Conservation (phyloP, 2,329 filamentous ascomycete species). For the Dryadomyces quercus-mongolicae region DNA sequence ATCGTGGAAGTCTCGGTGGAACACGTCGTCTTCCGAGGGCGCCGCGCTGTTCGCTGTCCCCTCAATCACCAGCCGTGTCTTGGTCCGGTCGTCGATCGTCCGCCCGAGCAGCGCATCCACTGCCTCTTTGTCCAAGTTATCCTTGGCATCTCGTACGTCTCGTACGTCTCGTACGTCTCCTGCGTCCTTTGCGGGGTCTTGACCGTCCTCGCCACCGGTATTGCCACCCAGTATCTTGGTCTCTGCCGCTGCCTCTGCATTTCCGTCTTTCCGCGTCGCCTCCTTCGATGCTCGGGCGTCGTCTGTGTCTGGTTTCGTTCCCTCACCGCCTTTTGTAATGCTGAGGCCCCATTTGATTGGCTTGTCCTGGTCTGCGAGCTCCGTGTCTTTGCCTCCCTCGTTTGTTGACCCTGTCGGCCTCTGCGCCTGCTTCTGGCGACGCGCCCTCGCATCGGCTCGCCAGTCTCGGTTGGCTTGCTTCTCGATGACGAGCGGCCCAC, state of each 20-base stretch:
- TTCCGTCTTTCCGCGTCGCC: background rate
- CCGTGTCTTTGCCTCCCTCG: slow-evolving; percentile 12
- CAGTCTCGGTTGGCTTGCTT: slow-evolving; percentile 18
- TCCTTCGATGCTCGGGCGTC: background rate
- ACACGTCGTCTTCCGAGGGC: slow-evolving; percentile 52
- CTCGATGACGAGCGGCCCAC: slow-evolving; percentile 16
- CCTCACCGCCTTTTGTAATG: slow-evolving; percentile 13
- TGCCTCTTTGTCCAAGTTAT: slow-evolving; percentile 10
- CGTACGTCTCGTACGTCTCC: background rate
- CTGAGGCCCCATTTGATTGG: slow-evolving; percentile 25
- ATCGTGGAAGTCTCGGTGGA: slow-evolving; percentile 54
- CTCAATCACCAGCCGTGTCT: slow-evolving; percentile 10
- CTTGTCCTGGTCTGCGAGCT: slow-evolving; percentile 21
- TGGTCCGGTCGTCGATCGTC: slow-evolving; percentile 5
- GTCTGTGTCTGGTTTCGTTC: background rate
- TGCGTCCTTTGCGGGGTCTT: background rate
- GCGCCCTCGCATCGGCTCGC: slow-evolving; percentile 18
- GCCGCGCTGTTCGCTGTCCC: slow-evolving; percentile 24
- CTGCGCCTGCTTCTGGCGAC: slow-evolving; percentile 6
- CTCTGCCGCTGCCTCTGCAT: background rate
- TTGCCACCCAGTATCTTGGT: background rate
- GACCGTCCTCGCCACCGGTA: background rate
- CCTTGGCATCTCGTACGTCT: background rate
- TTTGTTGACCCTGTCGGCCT: background rate
- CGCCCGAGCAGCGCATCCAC: slow-evolving; percentile 12